Conservation (phyloP, 1,139 yeast genomes). For the Keqinozyma sinolaborantium region DNA sequence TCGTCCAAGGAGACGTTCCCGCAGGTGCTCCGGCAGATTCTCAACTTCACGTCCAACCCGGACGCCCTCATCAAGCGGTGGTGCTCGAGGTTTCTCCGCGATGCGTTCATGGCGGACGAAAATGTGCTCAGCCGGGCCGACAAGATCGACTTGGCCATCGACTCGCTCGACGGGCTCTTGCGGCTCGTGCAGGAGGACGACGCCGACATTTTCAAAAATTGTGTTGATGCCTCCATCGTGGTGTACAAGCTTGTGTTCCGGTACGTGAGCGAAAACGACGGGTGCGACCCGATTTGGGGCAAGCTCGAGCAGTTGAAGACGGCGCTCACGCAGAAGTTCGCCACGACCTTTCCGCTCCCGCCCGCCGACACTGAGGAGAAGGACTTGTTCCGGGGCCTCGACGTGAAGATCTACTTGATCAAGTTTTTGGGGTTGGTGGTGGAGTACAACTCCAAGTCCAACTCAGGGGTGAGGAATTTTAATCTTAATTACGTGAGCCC, state of each 20-base stretch:
- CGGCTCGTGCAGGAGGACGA: slow-evolving; percentile 25
- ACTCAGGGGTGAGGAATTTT: slow-evolving; percentile 30
- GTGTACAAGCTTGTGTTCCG: slow-evolving; percentile 38
- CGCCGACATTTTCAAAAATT: slow-evolving; percentile 25
- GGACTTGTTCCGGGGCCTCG: slow-evolving; percentile 47
- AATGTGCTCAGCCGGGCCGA: slow-evolving; percentile 21
- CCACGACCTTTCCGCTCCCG: slow-evolving; percentile 39
- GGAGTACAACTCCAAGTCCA: slow-evolving; percentile 62
- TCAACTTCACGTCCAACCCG: slow-evolving; percentile 36
- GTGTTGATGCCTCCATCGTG: slow-evolving; percentile 32
- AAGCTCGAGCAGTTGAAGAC: slow-evolving; percentile 42
- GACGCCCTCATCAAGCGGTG: slow-evolving; percentile 37
- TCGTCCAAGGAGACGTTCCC: slow-evolving; percentile 45
- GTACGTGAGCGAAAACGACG: slow-evolving; percentile 43
- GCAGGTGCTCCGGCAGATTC: slow-evolving; percentile 51
- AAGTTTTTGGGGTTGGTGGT: slow-evolving; percentile 73
- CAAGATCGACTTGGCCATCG: slow-evolving; percentile 42
- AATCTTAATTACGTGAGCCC: slow-evolving; percentile 59
- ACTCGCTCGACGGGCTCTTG: slow-evolving; percentile 32
- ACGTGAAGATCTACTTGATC: slow-evolving; percentile 60
- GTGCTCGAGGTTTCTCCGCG: slow-evolving; percentile 45
- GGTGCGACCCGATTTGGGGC: slow-evolving; percentile 40
- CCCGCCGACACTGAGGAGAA: slow-evolving; percentile 47
- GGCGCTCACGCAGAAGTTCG: slow-evolving; percentile 32
- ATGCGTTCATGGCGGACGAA: slow-evolving; percentile 36